phyloP scores from a whole-genome alignment of 257 asterid species.

The Jacaranda copaia region DNA sequence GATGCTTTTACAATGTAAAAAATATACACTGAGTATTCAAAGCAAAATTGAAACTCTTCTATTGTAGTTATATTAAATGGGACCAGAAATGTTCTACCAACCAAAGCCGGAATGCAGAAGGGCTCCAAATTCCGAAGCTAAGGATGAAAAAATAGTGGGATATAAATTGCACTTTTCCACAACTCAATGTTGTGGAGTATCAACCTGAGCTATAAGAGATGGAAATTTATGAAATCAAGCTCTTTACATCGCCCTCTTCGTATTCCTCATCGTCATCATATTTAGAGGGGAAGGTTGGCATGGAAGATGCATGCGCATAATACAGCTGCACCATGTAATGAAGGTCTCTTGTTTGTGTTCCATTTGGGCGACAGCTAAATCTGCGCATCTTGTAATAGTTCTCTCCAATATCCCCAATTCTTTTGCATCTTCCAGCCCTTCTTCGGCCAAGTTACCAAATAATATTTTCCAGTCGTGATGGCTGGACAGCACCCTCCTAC shows the following conservation, averaged over 20 bases:
- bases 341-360: constrained; percentile 10
- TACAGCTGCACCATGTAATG: background rate
- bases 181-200: background rate
- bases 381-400: background rate
- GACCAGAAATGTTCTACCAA: background rate
- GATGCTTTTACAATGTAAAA: no score
- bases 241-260: background rate
- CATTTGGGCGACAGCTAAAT: background rate
- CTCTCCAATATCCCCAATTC: background rate
- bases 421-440: constrained; percentile 15
- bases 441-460: background rate
- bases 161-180: background rate
- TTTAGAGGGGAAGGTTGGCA: no score
- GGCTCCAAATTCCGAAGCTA: no score
- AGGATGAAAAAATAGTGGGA: background rate
- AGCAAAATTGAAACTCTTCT: no score
- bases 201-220: background rate
- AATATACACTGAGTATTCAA: no score
- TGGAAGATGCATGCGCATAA: background rate
- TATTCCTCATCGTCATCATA: background rate
- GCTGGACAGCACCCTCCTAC: constrained; percentile 15
- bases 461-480: background rate
- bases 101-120: background rate
- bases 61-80: no score
- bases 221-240: no score